These are phyloP conservation scores for Carex arenaria DNA, from an alignment of 202 grass and related monocot species.

Conservation along the genomic window DNA sequence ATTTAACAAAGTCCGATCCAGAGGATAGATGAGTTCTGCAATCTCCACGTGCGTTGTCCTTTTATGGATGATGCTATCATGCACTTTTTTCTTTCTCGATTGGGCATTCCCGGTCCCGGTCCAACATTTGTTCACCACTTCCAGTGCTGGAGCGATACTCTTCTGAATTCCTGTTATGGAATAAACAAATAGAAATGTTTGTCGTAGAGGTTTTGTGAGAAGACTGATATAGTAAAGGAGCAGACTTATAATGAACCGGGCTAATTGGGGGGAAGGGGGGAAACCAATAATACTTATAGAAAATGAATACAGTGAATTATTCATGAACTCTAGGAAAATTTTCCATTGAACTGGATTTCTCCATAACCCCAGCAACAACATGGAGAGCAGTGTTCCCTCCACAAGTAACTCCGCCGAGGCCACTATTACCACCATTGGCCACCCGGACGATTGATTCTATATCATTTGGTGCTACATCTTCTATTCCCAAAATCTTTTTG, in stretches of 20 bases:
- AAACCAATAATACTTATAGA: no score
- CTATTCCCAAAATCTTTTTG: neutral
- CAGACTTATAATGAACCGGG: no score
- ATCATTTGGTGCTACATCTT: neutral
- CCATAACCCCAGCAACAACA: neutral
- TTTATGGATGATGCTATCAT: neutral
- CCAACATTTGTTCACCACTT: no score
- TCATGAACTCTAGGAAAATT: no score
- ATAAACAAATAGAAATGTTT: neutral
- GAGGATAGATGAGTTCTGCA: neutral
- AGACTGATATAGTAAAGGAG: no score
- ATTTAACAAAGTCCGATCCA: neutral
- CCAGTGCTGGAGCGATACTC: no score
- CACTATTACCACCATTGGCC: neutral
- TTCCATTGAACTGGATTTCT: neutral
- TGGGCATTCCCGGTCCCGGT: no score
- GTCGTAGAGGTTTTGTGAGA: no score
- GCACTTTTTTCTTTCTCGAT: neutral
- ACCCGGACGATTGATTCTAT: neutral
- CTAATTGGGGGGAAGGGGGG: fast-evolving
- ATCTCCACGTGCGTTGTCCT: neutral
- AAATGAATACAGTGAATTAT: no score
- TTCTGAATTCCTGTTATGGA: no score
- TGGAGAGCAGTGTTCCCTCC: neutral
- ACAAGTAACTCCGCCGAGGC: neutral